A percentile compares a stretch with the other conserved stretches of the same genome.
Evolutionary conservation across 208 protist species (phyloP).

Genomic region (Herpetomonas tarakana): DNA sequence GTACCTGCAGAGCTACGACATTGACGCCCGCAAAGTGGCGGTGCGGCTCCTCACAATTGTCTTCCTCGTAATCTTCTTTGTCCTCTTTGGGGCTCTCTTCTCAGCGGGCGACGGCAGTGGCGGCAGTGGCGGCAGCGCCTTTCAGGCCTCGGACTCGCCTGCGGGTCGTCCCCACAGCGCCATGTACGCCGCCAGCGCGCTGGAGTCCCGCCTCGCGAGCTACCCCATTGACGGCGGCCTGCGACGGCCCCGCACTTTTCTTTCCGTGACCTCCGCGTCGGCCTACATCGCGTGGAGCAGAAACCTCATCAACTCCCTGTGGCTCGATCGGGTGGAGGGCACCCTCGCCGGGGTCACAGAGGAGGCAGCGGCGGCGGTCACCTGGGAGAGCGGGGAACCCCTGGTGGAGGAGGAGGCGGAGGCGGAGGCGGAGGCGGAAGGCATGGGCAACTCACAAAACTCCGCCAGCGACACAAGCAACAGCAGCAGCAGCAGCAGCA

Average conservation of each 20-base stretch:
- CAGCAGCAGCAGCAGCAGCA: too few species aligned
- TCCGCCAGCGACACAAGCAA: too few species aligned
- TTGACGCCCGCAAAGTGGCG: background rate
- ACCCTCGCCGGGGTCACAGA: background rate
- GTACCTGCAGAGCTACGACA: constrained; percentile 8
- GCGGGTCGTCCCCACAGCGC: background rate
- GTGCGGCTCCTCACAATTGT: background rate
- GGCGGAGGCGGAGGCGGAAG: too few species aligned
- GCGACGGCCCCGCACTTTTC: constrained; percentile 24
- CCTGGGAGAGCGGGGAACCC: too few species aligned
- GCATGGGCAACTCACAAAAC: too few species aligned
- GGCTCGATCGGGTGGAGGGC: constrained; percentile 8
- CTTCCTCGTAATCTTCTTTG: constrained; percentile 12
- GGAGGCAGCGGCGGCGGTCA: too few species aligned
- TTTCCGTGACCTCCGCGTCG: constrained; percentile 12
- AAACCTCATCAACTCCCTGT: constrained; percentile 6
- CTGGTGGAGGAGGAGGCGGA: too few species aligned
- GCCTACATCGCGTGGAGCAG: constrained; percentile 10
- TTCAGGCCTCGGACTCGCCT: background rate
- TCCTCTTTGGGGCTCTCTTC: constrained; percentile 13
- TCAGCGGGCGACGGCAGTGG: constrained; percentile 12
- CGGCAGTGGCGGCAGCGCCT: constrained; percentile 5
- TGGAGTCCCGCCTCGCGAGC: constrained; percentile 20
- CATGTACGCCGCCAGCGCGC: background rate
- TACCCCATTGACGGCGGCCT: constrained; percentile 21